Evolutionary conservation across 2,329 filamentous ascomycete genomes (phyloP), one percentile per base, ranked within the genome.

Genomic region (Fusarium secorum): DNA sequence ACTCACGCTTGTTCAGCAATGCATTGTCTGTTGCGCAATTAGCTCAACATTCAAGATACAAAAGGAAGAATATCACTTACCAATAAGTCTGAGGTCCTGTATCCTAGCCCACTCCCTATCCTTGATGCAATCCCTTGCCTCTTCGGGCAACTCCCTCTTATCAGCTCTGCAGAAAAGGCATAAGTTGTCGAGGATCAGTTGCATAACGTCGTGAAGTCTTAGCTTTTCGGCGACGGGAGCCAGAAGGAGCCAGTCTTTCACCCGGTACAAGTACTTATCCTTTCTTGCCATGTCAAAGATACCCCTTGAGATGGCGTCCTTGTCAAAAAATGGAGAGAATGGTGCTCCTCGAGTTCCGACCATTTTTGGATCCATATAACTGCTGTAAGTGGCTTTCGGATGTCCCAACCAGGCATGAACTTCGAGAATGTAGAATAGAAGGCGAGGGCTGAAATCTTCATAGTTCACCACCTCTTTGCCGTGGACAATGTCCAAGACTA

Each of bases 211-310:
- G 5, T 49, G 9, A 20, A 72, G 52, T 11, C 32, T 13, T 13
- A 74, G 62, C 15, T 54, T 60, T 11, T 64, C 20, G 17, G 66
- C 68, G 36, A 74, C 63, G 4, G 68, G 24, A 18, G 60, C 63
- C 17, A 75, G 48, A 10, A 75, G 64, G 9, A 64, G 24, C 72
- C 72, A 75, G 26, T 68, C 52, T 8, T 51, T 11, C 1, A 74
- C 59, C 14, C 32, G 46, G 11, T 53, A 46, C 20, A 74, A n/a
- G 4, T 49, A 48, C n/a, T 35, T 53, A 5, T 46, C 41, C 18
- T 45, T 8, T 24, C 20, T 5, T 28, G 55, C 38, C 5, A 74
- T 36, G 5, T 17, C 26, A 22, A 38, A 36, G 26, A 75, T 48
- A 3, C 28, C n/a, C 3, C 17, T 22, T 8, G 18, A 22, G 20